Percentiles rank a stretch among this genome's conserved stretches.
phyloP scores from a whole-genome alignment of 73 alveolate species.

The Chromera velia region DNA sequence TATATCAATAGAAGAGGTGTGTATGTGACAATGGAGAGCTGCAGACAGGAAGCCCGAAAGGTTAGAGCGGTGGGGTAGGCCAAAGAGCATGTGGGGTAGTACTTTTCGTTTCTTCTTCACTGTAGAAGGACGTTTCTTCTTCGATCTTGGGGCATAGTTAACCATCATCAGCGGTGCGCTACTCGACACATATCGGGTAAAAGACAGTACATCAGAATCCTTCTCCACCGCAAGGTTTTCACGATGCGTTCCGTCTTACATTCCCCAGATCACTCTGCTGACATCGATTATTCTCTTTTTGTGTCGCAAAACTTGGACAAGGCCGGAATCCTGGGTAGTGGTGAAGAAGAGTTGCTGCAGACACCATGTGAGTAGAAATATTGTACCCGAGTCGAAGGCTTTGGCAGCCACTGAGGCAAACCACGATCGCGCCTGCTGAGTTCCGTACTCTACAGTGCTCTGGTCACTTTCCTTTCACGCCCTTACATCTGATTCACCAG shows the following conservation, averaged over 20 bases:
- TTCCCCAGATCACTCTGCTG: constrained; percentile 1
- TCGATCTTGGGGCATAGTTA: too few species aligned
- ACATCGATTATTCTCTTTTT: neutral
- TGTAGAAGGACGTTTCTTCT: too few species aligned
- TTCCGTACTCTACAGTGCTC: neutral
- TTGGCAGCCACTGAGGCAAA: constrained; percentile 1
- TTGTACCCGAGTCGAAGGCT: neutral
- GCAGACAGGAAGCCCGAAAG: too few species aligned
- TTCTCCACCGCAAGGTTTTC: neutral
- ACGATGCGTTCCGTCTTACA: constrained; percentile 7
- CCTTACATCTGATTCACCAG: too few species aligned
- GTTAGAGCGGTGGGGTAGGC: too few species aligned
- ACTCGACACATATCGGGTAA: constrained; percentile 7
- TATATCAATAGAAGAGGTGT: too few species aligned
- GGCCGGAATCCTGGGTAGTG: neutral
- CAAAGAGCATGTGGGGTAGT: too few species aligned
- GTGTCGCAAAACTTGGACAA: constrained; percentile 1
- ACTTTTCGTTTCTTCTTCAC: too few species aligned
- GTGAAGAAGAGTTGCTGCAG: constrained; percentile 5
- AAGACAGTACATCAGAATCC: neutral
- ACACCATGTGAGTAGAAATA: constrained; percentile 5
- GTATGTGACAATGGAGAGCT: too few species aligned
- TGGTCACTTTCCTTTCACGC: neutral
- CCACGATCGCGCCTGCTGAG: constrained; percentile 1
- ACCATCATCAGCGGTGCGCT: too few species aligned